Evolutionary conservation across 2,329 filamentous ascomycete species (phyloP), one percentile per base, ranked within the genome.

Genomic region (Apiospora malaysiana): DNA sequence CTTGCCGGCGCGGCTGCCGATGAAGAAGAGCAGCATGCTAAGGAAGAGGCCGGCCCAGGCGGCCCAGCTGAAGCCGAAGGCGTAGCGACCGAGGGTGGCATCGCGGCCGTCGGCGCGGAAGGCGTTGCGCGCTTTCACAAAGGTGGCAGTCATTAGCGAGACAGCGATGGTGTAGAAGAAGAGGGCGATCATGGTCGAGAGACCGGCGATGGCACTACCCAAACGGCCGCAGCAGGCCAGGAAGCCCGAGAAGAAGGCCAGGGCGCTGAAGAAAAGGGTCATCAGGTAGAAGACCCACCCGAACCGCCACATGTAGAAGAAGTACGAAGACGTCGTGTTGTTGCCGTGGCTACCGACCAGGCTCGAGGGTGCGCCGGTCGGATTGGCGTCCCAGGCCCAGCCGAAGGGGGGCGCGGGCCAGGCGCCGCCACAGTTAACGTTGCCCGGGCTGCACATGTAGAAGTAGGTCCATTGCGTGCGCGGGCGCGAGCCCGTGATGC

Each of bases 211-310:
- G 66, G 90, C 91, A 9, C 92, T 88, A 65, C 91, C 93, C 1
- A 94, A 85, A 70, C 93, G 89, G 45, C 90, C 90, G 81, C 86
- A 93, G 78, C 92, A 90, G 21, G 92, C 91, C 21, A 94, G 82
- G 73, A 94, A 85, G 74, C 90, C 89, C 14, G 87, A 83, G 81
- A 94, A 88, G 79, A 95, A 90, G 73, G 92, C 89, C 37, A 90
- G 70, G 66, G 89, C 86, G 73, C 89, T 89, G 81, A 97, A 96
- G 85, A 97, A 90, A 47, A 98, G 88, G 23, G 91, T 90, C 75
- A 98, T 91, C 70, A 98, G 85, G 84, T 93, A 93, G 82, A 97
- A 96, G 47, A 95, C 94, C 89, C 95, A 98, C 81, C 94, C 92
- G 85, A 98, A 97, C 51, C 95, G 90, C 84, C 94, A 97, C 79